These are phyloP conservation scores for Viola pubescens DNA, from an alignment of 441 rosid genomes.

Conservation along the genomic window DNA sequence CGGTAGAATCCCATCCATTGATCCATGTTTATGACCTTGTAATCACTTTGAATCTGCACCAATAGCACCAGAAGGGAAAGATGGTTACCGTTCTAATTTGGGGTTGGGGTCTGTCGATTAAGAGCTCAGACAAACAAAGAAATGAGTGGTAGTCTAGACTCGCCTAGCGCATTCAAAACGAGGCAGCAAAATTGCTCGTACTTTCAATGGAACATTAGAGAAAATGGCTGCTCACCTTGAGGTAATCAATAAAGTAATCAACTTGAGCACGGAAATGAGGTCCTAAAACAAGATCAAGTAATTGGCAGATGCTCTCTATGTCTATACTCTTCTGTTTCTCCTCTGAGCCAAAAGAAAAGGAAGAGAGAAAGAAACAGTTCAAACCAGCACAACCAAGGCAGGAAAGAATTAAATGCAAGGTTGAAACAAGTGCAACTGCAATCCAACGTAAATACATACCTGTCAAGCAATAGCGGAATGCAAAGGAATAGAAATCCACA, in stretches of 20 bases:
- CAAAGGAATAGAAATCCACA: slow-evolving; percentile 80
- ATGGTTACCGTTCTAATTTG: neutral
- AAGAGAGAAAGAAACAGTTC: slow-evolving; percentile 20
- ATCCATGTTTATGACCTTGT: slow-evolving; percentile 52
- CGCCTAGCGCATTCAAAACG: neutral
- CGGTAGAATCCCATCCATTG: slow-evolving; percentile 54
- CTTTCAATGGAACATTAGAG: too few species aligned
- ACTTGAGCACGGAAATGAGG: slow-evolving; percentile 72
- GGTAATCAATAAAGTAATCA: slow-evolving; percentile 74
- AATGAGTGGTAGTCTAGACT: too few species aligned
- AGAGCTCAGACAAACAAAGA: neutral
- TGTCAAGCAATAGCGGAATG: slow-evolving; percentile 90
- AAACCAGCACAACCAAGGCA: neutral
- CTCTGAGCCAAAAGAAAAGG: slow-evolving; percentile 37
- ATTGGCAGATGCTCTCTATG: slow-evolving; percentile 88
- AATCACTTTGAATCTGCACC: slow-evolving; percentile 46
- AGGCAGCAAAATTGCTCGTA: too few species aligned
- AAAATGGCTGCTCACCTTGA: slow-evolving; percentile 33
- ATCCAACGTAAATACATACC: slow-evolving; percentile 31
- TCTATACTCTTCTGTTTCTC: slow-evolving; percentile 98
- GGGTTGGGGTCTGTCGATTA: neutral
- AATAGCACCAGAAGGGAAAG: neutral
- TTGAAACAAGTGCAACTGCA: neutral
- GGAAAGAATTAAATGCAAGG: neutral
- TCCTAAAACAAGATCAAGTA: slow-evolving; percentile 84